A percentile compares a stretch with the other conserved stretches of the same genome.
These are phyloP conservation scores for Sodiomyces alkalinus DNA, from an alignment of 2,329 filamentous ascomycete genomes.

Conservation along the genomic window DNA sequence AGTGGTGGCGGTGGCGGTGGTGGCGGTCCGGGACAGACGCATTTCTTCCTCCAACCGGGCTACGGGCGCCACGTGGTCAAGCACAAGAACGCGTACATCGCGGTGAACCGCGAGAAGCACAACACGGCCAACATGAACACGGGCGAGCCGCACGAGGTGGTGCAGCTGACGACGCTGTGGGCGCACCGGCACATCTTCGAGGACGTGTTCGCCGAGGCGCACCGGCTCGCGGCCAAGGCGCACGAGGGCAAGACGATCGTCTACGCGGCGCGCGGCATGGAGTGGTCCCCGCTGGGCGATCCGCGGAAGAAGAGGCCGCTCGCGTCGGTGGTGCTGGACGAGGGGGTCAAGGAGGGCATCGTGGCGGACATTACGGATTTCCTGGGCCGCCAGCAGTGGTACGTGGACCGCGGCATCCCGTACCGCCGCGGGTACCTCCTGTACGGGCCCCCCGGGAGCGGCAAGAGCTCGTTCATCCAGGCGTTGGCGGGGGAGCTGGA, in stretches of 20 bases:
- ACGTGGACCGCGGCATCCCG: constrained; percentile 85
- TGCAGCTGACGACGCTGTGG: constrained; percentile 85
- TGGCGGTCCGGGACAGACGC: constrained; percentile 51
- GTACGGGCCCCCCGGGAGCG: constrained; percentile 78
- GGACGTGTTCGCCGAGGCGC: constrained; percentile 76
- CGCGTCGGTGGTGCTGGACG: constrained; percentile 72
- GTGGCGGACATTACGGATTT: constrained; percentile 75
- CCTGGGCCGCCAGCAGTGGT: constrained; percentile 67
- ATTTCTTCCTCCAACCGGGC: constrained; percentile 80
- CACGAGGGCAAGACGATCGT: constrained; percentile 89
- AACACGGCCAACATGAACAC: constrained; percentile 65
- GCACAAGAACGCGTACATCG: constrained; percentile 74
- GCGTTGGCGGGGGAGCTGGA: constrained; percentile 85
- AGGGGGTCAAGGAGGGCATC: constrained; percentile 69
- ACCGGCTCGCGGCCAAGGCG: constrained; percentile 60
- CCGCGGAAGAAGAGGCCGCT: constrained; percentile 76
- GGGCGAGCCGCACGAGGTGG: constrained; percentile 84
- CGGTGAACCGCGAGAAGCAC: constrained; percentile 76
- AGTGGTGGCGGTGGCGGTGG: constrained; percentile 48
- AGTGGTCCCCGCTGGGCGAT: constrained; percentile 75
- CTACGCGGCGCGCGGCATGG: constrained; percentile 69
- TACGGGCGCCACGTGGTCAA: constrained; percentile 81
- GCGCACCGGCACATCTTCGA: constrained; percentile 80
- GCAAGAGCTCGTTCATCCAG: constrained; percentile 93
- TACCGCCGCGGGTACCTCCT: constrained; percentile 82